Base-by-base conservation (phyloP, 768 basidiomycete species). In the Termitomyces heimii region DNA sequence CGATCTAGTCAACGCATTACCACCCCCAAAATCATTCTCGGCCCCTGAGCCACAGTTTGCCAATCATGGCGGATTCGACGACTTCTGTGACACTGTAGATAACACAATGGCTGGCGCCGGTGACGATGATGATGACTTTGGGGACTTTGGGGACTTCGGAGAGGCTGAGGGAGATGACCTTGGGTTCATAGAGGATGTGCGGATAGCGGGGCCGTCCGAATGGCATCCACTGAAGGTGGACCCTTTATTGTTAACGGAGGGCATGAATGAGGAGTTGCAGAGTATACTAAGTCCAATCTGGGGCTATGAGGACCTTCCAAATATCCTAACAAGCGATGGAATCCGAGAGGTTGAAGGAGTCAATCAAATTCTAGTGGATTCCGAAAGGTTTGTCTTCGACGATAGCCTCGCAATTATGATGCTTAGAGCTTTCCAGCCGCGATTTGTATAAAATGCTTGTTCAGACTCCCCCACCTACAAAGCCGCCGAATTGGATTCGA, bases 401-500 rank as follows among this genome's bases (percentile, higher is more conserved):
- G 29, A 24, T 54, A 47, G 50, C 10, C 48, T 47, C 32, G 28
- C 49, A 29, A 26, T 42, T 60, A 57, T 54, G 54, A 40, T 64
- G 61, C 47, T 65, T 46, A 63, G 49, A 53, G 54, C 57, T 32
- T 56, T 54, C 42, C 61, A 96, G 94, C 70, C 93, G 93, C 48
- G 81, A 87, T 59, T 71, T 93, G 53, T 92, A 93, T 71, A 83
- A 84, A 56, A 75, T 79, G 58, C 78, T 95, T 18, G 68, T 92
- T 39, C 80, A 87, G 61, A 80, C 86, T 1, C 84, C 88, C 2
- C 86, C 90, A 34, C 82, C 86, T 10, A 86, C 82, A 45, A 85
- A 88, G 67, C 87, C 91, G n/a, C 86, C 93, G 53, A 95, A 92
- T 64, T 98, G 95, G 95, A 94, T 86, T 51, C 86, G 93, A 47